Evolutionary conservation across 106 monocot species (phyloP).

Genomic region (Dendrobium huoshanense): DNA sequence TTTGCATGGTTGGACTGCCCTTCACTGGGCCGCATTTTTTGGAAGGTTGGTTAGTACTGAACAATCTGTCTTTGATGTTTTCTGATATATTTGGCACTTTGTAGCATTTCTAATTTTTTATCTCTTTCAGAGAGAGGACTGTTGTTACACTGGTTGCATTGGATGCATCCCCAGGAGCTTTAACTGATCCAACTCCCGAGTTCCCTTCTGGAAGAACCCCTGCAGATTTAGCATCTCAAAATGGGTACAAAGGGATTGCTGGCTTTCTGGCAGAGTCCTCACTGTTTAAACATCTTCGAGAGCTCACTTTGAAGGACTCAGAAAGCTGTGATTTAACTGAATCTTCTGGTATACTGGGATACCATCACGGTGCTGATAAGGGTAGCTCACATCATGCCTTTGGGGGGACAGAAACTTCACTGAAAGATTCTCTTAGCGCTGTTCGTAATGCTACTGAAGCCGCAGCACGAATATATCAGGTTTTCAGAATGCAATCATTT

Average conservation of each 20-base stretch:
- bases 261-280: constrained; percentile 88
- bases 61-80: background rate
- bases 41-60: constrained; percentile 71
- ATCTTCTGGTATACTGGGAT: constrained; percentile 19
- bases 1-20: constrained; percentile 87
- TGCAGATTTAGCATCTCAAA: constrained; percentile 84
- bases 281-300: constrained; percentile 58
- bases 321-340: constrained; percentile 21
- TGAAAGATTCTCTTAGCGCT: constrained; percentile 56
- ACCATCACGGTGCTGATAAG: constrained; percentile 27
- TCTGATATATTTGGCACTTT: background rate
- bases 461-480: constrained; percentile 84
- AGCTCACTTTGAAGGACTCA: constrained; percentile 63
- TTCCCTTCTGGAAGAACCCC: constrained; percentile 84
- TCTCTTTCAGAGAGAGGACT: constrained; percentile 52
- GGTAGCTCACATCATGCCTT: constrained; percentile 12
- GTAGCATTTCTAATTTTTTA: background rate
- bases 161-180: constrained; percentile 61
- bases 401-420: constrained; percentile 32
- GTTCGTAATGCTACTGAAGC: constrained; percentile 82
- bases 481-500: constrained; percentile 79
- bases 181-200: constrained; percentile 80
- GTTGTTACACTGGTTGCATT: constrained; percentile 50
- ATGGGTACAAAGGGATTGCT: constrained; percentile 94
- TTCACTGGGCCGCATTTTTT: constrained; percentile 91